These are phyloP conservation scores for Halophytophthora batemanensis DNA, from an alignment of 352 stramenopile genomes.

Conservation along the genomic window DNA sequence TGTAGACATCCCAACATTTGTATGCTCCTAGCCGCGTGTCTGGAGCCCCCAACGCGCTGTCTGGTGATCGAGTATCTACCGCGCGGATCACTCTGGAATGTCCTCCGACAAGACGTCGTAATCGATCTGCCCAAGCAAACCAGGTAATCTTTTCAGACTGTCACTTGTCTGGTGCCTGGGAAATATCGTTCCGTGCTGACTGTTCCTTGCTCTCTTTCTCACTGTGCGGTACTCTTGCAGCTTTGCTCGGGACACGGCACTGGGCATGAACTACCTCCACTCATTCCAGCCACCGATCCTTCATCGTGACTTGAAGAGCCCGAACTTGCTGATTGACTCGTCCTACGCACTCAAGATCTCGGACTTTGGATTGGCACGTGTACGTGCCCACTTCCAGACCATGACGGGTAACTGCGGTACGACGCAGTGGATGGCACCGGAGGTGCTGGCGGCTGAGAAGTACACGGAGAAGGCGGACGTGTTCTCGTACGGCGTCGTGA, in stretches of 20 bases:
- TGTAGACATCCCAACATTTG: slow-evolving; percentile 86
- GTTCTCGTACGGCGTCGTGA: slow-evolving; percentile 85
- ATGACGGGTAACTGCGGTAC: slow-evolving; percentile 88
- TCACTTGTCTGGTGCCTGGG: too few species aligned
- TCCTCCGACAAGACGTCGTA: slow-evolving; percentile 73
- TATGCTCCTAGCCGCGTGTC: slow-evolving; percentile 76
- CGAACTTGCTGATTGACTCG: slow-evolving; percentile 76
- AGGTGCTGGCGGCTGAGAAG: slow-evolving; percentile 79
- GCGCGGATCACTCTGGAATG: slow-evolving; percentile 80
- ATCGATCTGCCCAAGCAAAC: slow-evolving; percentile 73
- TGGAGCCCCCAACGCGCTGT: slow-evolving; percentile 75
- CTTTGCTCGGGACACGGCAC: slow-evolving; percentile 73
- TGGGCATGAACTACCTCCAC: slow-evolving; percentile 88
- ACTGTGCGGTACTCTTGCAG: too few species aligned
- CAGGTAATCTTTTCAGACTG: slow-evolving; percentile 55
- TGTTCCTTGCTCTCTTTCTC: slow-evolving; percentile 3
- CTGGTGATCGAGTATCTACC: slow-evolving; percentile 87
- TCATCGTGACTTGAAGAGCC: slow-evolving; percentile 85
- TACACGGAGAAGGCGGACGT: slow-evolving; percentile 89
- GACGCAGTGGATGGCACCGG: slow-evolving; percentile 85
- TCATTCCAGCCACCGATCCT: slow-evolving; percentile 85
- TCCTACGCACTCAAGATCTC: slow-evolving; percentile 87
- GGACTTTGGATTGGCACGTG: slow-evolving; percentile 83
- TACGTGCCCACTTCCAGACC: slow-evolving; percentile 83
- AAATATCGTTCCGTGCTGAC: too few species aligned